phyloP scores from a whole-genome alignment of 441 rosid species.

The Macaranga tanarius region DNA sequence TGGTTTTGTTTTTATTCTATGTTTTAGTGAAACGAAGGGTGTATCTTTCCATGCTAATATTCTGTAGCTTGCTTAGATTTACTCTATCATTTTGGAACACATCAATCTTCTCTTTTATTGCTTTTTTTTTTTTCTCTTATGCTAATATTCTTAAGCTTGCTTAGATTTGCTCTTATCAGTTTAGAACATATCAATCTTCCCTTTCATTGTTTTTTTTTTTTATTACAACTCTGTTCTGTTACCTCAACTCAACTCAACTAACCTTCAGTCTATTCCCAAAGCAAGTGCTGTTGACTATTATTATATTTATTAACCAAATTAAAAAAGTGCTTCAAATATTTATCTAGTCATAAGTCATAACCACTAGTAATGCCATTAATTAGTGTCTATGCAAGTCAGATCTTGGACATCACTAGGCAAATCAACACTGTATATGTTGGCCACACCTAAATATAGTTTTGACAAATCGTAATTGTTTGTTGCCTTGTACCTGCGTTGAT shows the following conservation, averaged over 20 bases:
- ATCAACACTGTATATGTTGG: not conserved
- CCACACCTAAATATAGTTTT: not conserved
- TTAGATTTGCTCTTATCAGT: no score
- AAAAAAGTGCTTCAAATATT: not conserved
- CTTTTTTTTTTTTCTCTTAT: not conserved
- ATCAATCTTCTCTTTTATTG: not conserved
- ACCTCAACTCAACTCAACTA: not conserved
- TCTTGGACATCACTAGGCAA: not conserved
- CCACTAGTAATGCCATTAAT: not conserved
- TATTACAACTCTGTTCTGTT: no score
- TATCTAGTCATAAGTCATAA: no score
- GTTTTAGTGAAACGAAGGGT: not conserved
- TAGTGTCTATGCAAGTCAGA: not conserved
- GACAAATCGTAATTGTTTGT: not conserved
- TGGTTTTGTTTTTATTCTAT: not conserved
- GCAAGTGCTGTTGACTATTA: no score
- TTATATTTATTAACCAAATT: no score
- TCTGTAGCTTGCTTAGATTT: not conserved
- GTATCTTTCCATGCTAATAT: not conserved
- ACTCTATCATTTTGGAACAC: not conserved
- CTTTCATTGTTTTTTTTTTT: no score
- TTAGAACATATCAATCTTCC: no score
- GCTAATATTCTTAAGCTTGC: no score
- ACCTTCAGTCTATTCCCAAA: not conserved
- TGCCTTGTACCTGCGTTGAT: not conserved